These are phyloP conservation scores for Emmonsiellopsis sp. DNA, from an alignment of 2,329 filamentous ascomycete genomes.

Conservation along the genomic window DNA sequence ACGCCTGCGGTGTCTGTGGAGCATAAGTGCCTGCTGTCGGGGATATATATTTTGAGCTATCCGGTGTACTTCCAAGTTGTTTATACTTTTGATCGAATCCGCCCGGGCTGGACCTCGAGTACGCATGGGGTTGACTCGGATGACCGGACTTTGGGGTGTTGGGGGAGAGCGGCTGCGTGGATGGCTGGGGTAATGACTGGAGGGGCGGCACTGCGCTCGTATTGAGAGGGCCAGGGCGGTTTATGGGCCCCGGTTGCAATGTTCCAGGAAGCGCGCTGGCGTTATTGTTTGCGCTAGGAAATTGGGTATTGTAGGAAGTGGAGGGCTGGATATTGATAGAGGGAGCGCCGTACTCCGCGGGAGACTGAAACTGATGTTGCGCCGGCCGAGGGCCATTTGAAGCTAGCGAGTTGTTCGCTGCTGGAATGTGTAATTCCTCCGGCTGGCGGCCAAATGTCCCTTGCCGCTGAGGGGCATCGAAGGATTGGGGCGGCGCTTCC, in stretches of 20 bases:
- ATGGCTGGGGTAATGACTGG: conserved; percentile 45
- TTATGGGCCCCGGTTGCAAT: conserved; percentile 46
- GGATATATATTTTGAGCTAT: conserved; percentile 55
- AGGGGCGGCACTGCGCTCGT: conserved; percentile 50
- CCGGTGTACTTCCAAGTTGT: conserved; percentile 55
- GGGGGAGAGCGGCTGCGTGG: conserved; percentile 33
- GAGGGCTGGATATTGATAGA: conserved; percentile 53
- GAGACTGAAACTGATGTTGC: conserved; percentile 40
- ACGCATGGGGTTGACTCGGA: conserved; percentile 59
- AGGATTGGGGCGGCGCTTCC: conserved; percentile 35
- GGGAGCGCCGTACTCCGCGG: conserved; percentile 42
- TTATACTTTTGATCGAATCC: conserved; percentile 53
- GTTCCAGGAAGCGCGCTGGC: conserved; percentile 47
- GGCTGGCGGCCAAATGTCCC: conserved; percentile 39
- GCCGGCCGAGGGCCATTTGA: conserved; percentile 29
- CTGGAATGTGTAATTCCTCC: conserved; percentile 48
- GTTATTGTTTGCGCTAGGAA: conserved; percentile 28
- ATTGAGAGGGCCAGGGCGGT: conserved; percentile 43
- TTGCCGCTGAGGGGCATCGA: conserved; percentile 42
- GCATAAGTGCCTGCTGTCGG: conserved; percentile 34
- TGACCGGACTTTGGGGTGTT: conserved; percentile 55
- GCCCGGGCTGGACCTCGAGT: conserved; percentile 77
- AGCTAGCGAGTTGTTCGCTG: conserved; percentile 29
- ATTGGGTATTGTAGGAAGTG: conserved; percentile 40
- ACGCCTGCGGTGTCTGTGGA: conserved; percentile 45